Evolutionary conservation across 176 grass and related monocot species (phyloP), one percentile per base, ranked within the genome.

Genomic region (Rhynchospora tenuis): DNA sequence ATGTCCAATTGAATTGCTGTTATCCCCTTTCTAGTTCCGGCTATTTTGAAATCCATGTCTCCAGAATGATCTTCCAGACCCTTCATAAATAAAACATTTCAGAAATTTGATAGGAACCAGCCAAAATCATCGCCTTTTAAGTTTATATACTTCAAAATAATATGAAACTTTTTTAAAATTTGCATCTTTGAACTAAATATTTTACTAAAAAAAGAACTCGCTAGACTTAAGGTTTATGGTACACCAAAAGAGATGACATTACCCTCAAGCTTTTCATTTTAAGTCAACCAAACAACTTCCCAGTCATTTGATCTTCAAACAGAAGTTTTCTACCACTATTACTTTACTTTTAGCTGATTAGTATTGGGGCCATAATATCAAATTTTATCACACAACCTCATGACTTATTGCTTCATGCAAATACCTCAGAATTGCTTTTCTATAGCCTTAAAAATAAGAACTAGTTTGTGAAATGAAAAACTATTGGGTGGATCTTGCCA

Each of bases 11-110:
- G 96, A 82, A 95, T 93, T 84, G 96, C 96, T 73, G 96, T 98
- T 83, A 98, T 90, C 71, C 96, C 96, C 84, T 84, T 91, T 68
- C 93, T 93, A 75, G 96, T 98, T 86, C 96, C 96, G 14, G 96
- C 90, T 89, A 98, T 98, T 91, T 98, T 98, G 83, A 98, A 98
- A 79, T 98, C 96, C 96, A 98, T 98, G 46, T 98, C 96, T 65
- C 96, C 96, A 22, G 93, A 73, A 64, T 98, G 96, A 90, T 98
- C 96, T 83, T 98, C 96, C 84, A 98, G 91, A 59, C 96, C 96
- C 96, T 98, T 83, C 50, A 81, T 84, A 86, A 81, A 62, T n/a
- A 33, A 19, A 79, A 84, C 26, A 51, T 16, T 57, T 85, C 70
- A 63, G 42, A 81, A 61, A 56, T 27, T 15, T 54, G 72, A 3